Evolutionary conservation across 2,329 filamentous ascomycete genomes (phyloP), one percentile per base, ranked within the genome.

Genomic region (Colletotrichum sp.): DNA sequence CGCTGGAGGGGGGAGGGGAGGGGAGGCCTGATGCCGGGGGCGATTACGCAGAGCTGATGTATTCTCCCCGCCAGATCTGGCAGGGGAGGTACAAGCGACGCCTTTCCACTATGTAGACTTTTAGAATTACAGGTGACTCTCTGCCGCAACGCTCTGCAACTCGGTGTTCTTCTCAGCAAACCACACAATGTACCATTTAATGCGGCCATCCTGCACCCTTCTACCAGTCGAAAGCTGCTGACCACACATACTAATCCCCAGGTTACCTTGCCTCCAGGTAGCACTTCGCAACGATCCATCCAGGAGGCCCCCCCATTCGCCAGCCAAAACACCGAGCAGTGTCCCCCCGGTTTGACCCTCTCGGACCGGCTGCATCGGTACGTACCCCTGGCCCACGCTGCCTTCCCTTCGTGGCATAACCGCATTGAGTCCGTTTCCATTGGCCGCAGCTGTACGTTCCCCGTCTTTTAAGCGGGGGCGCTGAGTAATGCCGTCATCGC

Each of bases 341-440:
- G 43, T 58, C 60, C 60, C 30, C 61, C 61, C 61, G 25, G 28
- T 22, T 22, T 18, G 32, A 65, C 32, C 58, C 58, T n/a, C 28
- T 27, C 58, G 18, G 18, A 61, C 58, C 55, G 70, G 61, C 71
- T 56, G 43, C 34, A 27, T 25, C 55, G 34, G 39, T 56, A 75
- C 72, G 72, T 67, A 62, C 25, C 39, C 60, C 58, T 58, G 22
- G 55, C 25, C 18, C 58, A 30, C 10, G 28, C 12, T 64, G 43
- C 28, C 69, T 66, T 48, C 48, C 58, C 48, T n/a, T 30, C 28
- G 22, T 18, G 34, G 65, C 56, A 58, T 39, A 13, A 70, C 48
- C 58, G 48, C 70, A 70, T 48, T 70, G 58, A 65, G 71, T 34
- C 56, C 18, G 27, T 70, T 70, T 74, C n/a, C 15, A 74, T 74